These are phyloP conservation scores for Fusarium vanettenii DNA, from an alignment of 2,329 filamentous ascomycete species.

Conservation along the genomic window DNA sequence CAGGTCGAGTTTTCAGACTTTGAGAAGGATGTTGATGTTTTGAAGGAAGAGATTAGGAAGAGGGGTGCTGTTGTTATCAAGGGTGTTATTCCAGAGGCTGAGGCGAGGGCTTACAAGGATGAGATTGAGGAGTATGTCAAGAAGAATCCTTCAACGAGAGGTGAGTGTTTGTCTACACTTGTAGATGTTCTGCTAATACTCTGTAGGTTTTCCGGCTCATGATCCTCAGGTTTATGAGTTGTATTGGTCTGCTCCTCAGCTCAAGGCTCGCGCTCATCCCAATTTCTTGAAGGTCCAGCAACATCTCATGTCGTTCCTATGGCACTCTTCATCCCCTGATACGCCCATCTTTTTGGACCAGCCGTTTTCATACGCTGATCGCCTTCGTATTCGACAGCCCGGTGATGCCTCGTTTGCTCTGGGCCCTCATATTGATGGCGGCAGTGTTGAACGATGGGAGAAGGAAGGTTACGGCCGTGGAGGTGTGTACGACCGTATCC, in stretches of 20 bases:
- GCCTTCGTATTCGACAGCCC: conserved; percentile 77
- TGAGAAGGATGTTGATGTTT: conserved; percentile 49
- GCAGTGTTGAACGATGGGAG: conserved; percentile 82
- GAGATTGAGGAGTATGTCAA: conserved; percentile 73
- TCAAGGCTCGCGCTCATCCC: conserved; percentile 74
- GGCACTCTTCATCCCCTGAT: conserved; percentile 64
- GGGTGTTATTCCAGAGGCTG: conserved; percentile 71
- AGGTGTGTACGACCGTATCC: conserved; percentile 78
- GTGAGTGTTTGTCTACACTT: conserved; percentile 43
- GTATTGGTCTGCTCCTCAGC: conserved; percentile 79
- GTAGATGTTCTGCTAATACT: neutral
- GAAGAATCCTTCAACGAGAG: conserved; percentile 70
- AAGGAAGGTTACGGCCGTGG: conserved; percentile 73
- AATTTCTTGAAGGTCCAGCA: conserved; percentile 71
- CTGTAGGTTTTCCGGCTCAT: conserved; percentile 71
- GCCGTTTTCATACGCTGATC: conserved; percentile 76
- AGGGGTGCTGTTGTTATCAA: conserved; percentile 73
- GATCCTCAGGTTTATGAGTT: conserved; percentile 79
- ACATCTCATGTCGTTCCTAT: conserved; percentile 70
- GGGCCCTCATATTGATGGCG: conserved; percentile 79
- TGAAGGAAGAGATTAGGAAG: conserved; percentile 65
- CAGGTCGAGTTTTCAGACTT: conserved; percentile 61
- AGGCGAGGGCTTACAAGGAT: conserved; percentile 74
- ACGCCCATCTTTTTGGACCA: conserved; percentile 62
- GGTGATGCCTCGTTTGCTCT: conserved; percentile 78